phyloP scores from a whole-genome alignment of 805 yeast genomes.

The Monosporozyma siamensis region DNA sequence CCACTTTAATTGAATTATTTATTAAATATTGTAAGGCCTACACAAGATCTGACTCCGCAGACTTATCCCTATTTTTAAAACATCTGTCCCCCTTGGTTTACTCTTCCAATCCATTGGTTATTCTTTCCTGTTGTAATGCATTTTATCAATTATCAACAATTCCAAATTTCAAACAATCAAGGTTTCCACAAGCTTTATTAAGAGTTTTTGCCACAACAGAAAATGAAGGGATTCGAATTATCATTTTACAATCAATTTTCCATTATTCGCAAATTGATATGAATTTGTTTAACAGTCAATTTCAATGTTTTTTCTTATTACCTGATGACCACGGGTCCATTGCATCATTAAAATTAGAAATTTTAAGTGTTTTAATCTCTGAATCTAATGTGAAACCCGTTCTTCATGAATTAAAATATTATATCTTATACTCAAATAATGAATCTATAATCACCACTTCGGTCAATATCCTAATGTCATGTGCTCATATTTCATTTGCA shows the following conservation, averaged over 20 bases:
- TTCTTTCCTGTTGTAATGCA: constrained; percentile 51
- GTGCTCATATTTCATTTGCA: constrained; percentile 41
- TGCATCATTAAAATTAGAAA: constrained; percentile 48
- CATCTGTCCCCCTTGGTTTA: constrained; percentile 39
- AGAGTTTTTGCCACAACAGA: constrained; percentile 32
- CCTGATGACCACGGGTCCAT: constrained; percentile 41
- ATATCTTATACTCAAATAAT: constrained; percentile 30
- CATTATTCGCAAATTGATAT: constrained; percentile 28
- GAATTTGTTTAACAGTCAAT: constrained; percentile 31
- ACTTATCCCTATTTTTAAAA: constrained; percentile 45
- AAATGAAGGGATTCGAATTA: constrained; percentile 26
- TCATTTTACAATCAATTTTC: constrained; percentile 41
- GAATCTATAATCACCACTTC: constrained; percentile 35
- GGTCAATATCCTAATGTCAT: constrained; percentile 52
- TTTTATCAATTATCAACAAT: constrained; percentile 52
- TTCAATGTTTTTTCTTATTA: constrained; percentile 43
- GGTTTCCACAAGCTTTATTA: constrained; percentile 43
- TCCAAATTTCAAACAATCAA: constrained; percentile 37
- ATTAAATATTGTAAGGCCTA: constrained; percentile 57
- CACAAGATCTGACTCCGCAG: constrained; percentile 47
- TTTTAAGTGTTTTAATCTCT: constrained; percentile 50
- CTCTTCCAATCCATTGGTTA: constrained; percentile 49
- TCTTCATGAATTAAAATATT: constrained; percentile 55
- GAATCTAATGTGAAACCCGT: constrained; percentile 43
- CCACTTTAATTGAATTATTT: constrained; percentile 48